phyloP scores from a whole-genome alignment of 2,329 filamentous ascomycete genomes.

The Fusarium nelsonii region DNA sequence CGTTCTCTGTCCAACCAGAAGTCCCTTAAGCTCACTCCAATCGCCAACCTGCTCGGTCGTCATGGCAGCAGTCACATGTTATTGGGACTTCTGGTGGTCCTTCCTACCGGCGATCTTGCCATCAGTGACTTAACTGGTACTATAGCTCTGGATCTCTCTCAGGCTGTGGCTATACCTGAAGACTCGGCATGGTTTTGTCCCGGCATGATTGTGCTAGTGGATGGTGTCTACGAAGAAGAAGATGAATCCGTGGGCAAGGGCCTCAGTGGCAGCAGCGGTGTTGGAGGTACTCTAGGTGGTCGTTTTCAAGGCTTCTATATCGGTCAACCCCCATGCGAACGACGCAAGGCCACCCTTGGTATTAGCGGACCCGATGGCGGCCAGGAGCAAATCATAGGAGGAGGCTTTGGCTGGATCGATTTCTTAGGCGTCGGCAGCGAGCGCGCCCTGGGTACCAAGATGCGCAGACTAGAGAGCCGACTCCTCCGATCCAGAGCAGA shows the following conservation, averaged over 20 bases:
- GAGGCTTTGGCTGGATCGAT: slow-evolving; percentile 96
- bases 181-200: slow-evolving; percentile 93
- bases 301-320: slow-evolving; percentile 92
- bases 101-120: slow-evolving; percentile 84
- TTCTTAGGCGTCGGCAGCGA: slow-evolving; percentile 94
- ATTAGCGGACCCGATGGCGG: slow-evolving; percentile 71
- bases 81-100: slow-evolving; percentile 82
- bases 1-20: slow-evolving; percentile 73
- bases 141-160: slow-evolving; percentile 84
- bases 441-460: slow-evolving; percentile 82
- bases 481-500: slow-evolving; percentile 64
- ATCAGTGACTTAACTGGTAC: slow-evolving; percentile 90
- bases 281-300: slow-evolving; percentile 92
- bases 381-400: slow-evolving; percentile 73
- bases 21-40: slow-evolving; percentile 89
- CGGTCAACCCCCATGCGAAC: slow-evolving; percentile 91
- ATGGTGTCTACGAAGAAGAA: slow-evolving; percentile 97
- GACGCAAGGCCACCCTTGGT: slow-evolving; percentile 82
- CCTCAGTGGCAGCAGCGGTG: slow-evolving; percentile 81
- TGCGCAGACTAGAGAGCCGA: slow-evolving; percentile 82
- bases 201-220: slow-evolving; percentile 94
- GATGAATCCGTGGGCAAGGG: slow-evolving; percentile 77
- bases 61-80: slow-evolving; percentile 88
- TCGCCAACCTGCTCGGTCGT: slow-evolving; percentile 80
- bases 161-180: slow-evolving; percentile 84